Evolutionary conservation across 306 rosid species (phyloP), one percentile per base, ranked within the genome.

Genomic region (Citrullus mucosospermus): DNA sequence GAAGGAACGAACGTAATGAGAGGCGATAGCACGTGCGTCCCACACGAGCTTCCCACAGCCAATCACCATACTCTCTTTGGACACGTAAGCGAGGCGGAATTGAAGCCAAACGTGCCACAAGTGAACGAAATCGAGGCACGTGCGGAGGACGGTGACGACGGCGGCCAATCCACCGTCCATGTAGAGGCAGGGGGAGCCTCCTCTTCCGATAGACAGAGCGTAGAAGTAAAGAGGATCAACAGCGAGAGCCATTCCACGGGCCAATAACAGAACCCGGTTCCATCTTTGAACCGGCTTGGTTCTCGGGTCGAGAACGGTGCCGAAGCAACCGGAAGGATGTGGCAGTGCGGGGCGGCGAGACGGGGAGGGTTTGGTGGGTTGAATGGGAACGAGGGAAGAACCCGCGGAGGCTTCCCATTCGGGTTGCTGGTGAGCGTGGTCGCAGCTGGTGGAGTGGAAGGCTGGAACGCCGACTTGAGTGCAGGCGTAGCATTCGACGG

Each of bases 21-120:
- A 77, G 9, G 99, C 97, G 53, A 95, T 90, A 53, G 86, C 92
- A 77, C 91, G 91, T 58, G 96, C 67, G 82, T 95, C 97, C 99
- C 99, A 95, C 81, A 95, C 98, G 39, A 95, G 97, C 80, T 95
- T 95, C 80, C 99, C 99, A 57, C 99, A 95, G 10, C 99, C 99
- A 8, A 95, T 93, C 4, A 92, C 97, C 58, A 95, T 86, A 17
- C 97, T 91, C 77, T 95, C 99, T 22, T 87, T 83, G 16, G 99
- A 95, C 28, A 95, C 98, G 80, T 92, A 95, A 5, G 99, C 98
- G 25, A 89, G 74, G 76, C 91, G 83, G 80, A 95, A 92, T 82
- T 95, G 97, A n/a, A 95, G 87, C 93, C 96, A 92, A 55, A 95
- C 34, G 80, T 95, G 99, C 63, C 87, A 43, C 57, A 95, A 57